A percentile compares a stretch with the other conserved stretches of the same genome.
phyloP scores from a whole-genome alignment of 768 basidiomycete genomes.

The Tulasnella sp. region DNA sequence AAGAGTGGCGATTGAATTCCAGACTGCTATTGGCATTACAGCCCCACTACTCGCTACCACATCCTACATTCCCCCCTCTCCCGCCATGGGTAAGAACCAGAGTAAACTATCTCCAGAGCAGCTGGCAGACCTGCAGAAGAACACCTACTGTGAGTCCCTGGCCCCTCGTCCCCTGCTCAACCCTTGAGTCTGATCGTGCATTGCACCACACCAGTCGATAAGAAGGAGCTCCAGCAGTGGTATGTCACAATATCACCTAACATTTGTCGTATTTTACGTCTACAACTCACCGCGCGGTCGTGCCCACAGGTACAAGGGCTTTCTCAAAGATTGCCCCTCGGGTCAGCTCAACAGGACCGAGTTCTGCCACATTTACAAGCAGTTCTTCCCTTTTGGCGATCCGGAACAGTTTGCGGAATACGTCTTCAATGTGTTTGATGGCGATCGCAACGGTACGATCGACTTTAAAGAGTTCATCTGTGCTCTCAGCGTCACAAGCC shows the following conservation, averaged over 20 bases:
- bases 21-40: background rate
- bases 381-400: slow-evolving; percentile 99
- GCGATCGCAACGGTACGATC: slow-evolving; percentile 90
- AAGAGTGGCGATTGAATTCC: slow-evolving; percentile 1
- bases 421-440: slow-evolving; percentile 96
- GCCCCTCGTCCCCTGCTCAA: too few species aligned
- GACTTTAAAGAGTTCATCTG: slow-evolving; percentile 99
- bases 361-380: slow-evolving; percentile 96
- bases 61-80: background rate
- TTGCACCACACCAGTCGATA: slow-evolving; percentile 52
- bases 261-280: too few species aligned
- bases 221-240: slow-evolving; percentile 96
- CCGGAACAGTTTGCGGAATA: slow-evolving; percentile 94
- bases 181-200: background rate
- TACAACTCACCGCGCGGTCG: slow-evolving; percentile 15
- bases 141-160: slow-evolving; percentile 78
- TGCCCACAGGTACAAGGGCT: slow-evolving; percentile 85
- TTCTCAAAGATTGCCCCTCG: slow-evolving; percentile 95
- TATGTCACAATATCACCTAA: too few species aligned
- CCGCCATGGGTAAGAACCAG: slow-evolving; percentile 91
- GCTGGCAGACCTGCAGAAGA: slow-evolving; percentile 89
- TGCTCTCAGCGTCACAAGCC: slow-evolving; percentile 86
- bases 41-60: background rate
- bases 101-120: slow-evolving; percentile 91
- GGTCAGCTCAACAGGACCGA: slow-evolving; percentile 93